These are phyloP conservation scores for Eimeria zaria DNA, from an alignment of 169 alveolate genomes.

Conservation along the genomic window DNA sequence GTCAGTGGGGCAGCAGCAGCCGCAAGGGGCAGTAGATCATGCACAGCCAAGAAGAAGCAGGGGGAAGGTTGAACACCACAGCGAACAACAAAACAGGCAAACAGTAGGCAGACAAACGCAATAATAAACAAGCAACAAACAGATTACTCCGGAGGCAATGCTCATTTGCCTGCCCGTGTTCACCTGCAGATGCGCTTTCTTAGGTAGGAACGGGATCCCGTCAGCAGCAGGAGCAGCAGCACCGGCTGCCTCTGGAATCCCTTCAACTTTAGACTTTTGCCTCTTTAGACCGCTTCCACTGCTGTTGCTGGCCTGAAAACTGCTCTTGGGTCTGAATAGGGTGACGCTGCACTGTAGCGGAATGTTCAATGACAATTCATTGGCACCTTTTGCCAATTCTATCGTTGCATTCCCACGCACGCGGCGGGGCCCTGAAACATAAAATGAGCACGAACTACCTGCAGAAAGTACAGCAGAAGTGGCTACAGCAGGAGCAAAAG, in stretches of 20 bases:
- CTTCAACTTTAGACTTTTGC: background rate
- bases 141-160: background rate
- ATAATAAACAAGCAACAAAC: background rate
- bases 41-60: background rate
- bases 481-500: background rate
- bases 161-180: background rate
- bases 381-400: conserved; percentile 32
- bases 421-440: conserved; percentile 49
- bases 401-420: conserved; percentile 53
- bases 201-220: conserved; percentile 19
- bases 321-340: conserved; percentile 45
- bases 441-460: background rate
- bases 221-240: conserved; percentile 17
- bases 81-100: background rate
- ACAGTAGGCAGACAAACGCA: background rate
- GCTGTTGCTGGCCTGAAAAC: conserved; percentile 11
- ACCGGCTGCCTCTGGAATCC: background rate
- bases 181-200: conserved; percentile 58
- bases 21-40: background rate
- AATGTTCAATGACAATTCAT: conserved; percentile 5
- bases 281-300: background rate
- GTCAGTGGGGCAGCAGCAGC: background rate
- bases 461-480: background rate
- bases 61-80: background rate
- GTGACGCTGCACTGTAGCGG: conserved; percentile 56